Evolutionary conservation across 1,284 basidiomycete species (phyloP).

Genomic region (Ustilago crameri): DNA sequence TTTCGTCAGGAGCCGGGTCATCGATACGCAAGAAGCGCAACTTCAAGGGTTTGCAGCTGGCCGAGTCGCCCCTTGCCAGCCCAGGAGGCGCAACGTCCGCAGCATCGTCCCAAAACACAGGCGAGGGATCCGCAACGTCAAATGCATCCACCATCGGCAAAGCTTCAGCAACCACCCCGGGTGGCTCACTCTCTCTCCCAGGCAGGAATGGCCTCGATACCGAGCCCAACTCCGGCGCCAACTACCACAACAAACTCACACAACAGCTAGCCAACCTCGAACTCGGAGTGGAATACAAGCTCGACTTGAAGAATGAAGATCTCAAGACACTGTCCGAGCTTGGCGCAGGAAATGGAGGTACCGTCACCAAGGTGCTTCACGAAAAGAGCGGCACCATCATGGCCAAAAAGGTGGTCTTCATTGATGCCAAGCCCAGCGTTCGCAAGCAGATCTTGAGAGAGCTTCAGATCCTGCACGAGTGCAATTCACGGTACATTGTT

Average conservation of each 20-base stretch:
- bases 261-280: conserved; percentile 68
- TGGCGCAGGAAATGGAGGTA: conserved; percentile 96
- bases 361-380: conserved; percentile 81
- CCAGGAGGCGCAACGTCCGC: conserved; percentile 21
- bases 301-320: conserved; percentile 69
- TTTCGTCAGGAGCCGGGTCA: conserved; percentile 32
- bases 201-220: conserved; percentile 24
- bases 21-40: conserved; percentile 66
- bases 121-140: conserved; percentile 25
- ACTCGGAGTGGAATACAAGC: conserved; percentile 69
- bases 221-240: conserved; percentile 47
- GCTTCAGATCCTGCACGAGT: conserved; percentile 98
- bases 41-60: conserved; percentile 65
- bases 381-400: conserved; percentile 62
- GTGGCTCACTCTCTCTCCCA: conserved; percentile 30
- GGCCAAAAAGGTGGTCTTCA: conserved; percentile 76
- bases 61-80: conserved; percentile 51
- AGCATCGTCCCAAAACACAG: conserved; percentile 20
- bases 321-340: conserved; percentile 82
- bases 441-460: conserved; percentile 97
- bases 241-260: conserved; percentile 59
- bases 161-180: conserved; percentile 18
- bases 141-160: conserved; percentile 37
- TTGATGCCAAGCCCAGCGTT: conserved; percentile 96
- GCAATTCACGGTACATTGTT: conserved; percentile 90